Percentiles rank a stretch among this genome's conserved stretches.
Evolutionary conservation across 176 grass and related monocot genomes (phyloP).

Genomic region (Zoysia pacifica): DNA sequence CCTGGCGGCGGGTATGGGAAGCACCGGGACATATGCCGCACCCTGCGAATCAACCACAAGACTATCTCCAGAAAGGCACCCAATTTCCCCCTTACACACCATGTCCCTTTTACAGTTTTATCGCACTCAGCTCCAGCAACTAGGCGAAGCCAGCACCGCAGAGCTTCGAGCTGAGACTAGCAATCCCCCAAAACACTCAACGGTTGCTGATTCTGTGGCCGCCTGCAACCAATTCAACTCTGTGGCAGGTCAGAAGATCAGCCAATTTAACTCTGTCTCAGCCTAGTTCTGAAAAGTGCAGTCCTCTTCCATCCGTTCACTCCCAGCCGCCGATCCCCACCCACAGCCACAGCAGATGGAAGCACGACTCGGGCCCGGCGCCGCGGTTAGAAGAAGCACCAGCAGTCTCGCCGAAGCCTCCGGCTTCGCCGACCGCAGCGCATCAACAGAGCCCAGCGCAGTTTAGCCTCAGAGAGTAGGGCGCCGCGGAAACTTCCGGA

Average conservation of each 20-base stretch:
- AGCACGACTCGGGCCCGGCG: neutral
- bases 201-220: neutral
- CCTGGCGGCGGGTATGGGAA: conserved; percentile 53
- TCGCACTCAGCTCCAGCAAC: neutral
- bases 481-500: conserved; percentile 26
- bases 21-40: conserved; percentile 53
- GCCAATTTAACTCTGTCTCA: conserved; percentile 1
- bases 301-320: conserved; percentile 49
- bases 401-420: neutral
- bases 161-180: neutral
- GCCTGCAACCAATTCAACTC: neutral
- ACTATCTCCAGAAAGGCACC: neutral
- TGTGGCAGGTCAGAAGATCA: neutral
- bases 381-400: conserved; percentile 6
- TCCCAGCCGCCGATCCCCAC: conserved; percentile 56
- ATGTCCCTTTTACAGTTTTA: conserved; percentile 34
- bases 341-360: conserved; percentile 47
- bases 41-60: neutral
- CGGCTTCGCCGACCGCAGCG: conserved; percentile 3
- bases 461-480: neutral
- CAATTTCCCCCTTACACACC: conserved; percentile 32
- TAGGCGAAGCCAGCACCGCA: neutral
- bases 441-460: conserved; percentile 28
- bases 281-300: conserved; percentile 30
- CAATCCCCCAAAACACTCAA: neutral